Conservation (phyloP, 768 basidiomycete genomes). For the Myochromella boudieri region DNA sequence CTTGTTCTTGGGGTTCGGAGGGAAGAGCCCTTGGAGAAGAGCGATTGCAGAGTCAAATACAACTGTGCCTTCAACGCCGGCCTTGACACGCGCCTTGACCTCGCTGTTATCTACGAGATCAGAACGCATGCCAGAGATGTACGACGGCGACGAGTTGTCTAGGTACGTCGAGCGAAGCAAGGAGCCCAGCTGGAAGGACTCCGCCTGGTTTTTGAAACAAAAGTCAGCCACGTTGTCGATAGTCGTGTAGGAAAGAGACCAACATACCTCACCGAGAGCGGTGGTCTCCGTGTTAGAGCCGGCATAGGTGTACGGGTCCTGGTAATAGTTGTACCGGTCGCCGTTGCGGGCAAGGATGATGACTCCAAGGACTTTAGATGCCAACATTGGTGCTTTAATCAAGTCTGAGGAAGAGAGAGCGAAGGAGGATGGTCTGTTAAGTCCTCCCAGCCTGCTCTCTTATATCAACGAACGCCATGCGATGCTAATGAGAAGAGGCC, state of each 20-base stretch:
- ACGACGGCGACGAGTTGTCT: slow-evolving; percentile 62
- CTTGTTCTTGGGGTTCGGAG: slow-evolving; percentile 71
- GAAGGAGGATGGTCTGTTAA: slow-evolving; percentile 19
- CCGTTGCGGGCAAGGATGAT: slow-evolving; percentile 80
- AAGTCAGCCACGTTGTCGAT: not conserved
- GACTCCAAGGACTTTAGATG: slow-evolving; percentile 72
- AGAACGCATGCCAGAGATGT: slow-evolving; percentile 61
- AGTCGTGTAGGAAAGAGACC: not conserved
- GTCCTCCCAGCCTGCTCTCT: slow-evolving; percentile 2
- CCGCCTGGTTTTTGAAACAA: slow-evolving; percentile 57
- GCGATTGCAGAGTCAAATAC: slow-evolving; percentile 88
- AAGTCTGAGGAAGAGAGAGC: slow-evolving; percentile 14
- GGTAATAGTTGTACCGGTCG: slow-evolving; percentile 67
- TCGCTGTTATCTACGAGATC: slow-evolving; percentile 74
- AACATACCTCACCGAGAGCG: slow-evolving; percentile 68
- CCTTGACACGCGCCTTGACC: slow-evolving; percentile 77
- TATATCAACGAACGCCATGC: slow-evolving; percentile 11
- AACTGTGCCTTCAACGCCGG: slow-evolving; percentile 80
- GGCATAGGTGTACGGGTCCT: slow-evolving; percentile 69
- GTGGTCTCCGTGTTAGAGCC: slow-evolving; percentile 66
- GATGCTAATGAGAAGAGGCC: slow-evolving; percentile 5
- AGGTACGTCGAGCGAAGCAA: slow-evolving; percentile 68
- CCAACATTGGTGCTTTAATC: slow-evolving; percentile 30
- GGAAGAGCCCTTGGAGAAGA: slow-evolving; percentile 83
- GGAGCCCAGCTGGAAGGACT: slow-evolving; percentile 66